phyloP scores from a whole-genome alignment of 2,329 filamentous ascomycete genomes.

The Monilinia laxa region DNA sequence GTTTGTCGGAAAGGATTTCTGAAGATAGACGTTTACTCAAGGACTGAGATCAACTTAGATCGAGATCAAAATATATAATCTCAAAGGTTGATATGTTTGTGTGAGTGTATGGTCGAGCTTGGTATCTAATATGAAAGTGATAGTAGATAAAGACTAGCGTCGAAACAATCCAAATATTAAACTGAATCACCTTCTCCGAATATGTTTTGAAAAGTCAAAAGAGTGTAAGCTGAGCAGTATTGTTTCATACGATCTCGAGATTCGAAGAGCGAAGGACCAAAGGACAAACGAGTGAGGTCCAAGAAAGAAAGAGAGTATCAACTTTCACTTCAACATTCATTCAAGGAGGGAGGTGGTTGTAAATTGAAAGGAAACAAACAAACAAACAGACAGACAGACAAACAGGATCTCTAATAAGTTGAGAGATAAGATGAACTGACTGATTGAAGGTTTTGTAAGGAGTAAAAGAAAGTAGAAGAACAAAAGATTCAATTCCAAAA shows the following conservation, averaged over 20 bases:
- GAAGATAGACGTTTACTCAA: too few relatives aligned
- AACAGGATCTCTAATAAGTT: background rate
- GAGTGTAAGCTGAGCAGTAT: background rate
- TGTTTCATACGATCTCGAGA: background rate
- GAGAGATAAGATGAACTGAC: background rate
- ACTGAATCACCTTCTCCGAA: background rate
- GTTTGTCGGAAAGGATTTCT: too few relatives aligned
- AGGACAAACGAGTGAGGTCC: background rate
- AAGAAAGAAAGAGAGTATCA: background rate
- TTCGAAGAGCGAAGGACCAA: background rate
- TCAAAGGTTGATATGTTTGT: background rate
- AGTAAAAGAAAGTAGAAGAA: background rate
- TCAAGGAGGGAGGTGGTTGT: too few relatives aligned
- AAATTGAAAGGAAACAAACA: too few relatives aligned
- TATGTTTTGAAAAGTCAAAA: background rate
- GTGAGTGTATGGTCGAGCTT: background rate
- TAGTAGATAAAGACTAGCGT: background rate
- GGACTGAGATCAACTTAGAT: background rate
- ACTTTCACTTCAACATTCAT: background rate
- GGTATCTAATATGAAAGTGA: background rate
- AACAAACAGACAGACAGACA: background rate
- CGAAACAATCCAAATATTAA: slow-evolving; percentile 2
- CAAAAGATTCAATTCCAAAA: background rate
- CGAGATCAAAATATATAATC: background rate
- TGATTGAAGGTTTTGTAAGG: background rate